A percentile compares a stretch with the other conserved stretches of the same genome.
Conservation (phyloP, 352 stramenopile genomes). For the Phytophthora pistaciae region DNA sequence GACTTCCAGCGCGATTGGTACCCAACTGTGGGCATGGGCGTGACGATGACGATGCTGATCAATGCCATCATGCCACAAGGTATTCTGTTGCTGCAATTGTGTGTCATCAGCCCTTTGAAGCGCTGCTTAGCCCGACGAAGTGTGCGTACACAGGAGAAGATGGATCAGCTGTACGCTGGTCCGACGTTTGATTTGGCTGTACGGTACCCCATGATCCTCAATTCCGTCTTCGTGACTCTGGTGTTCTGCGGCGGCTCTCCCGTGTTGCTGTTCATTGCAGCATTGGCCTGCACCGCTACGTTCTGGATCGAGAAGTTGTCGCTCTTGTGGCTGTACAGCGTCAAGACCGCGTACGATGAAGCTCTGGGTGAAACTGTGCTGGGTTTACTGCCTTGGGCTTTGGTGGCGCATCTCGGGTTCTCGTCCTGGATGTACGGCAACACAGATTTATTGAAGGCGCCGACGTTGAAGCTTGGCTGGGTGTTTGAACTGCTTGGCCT, state of each 20-base stretch:
- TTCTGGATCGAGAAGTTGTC: constrained; percentile 89
- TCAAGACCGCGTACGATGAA: constrained; percentile 87
- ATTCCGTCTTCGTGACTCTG: constrained; percentile 88
- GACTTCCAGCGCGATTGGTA: constrained; percentile 92
- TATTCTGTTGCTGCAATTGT: constrained; percentile 68
- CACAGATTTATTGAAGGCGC: constrained; percentile 64
- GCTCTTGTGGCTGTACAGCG: constrained; percentile 76
- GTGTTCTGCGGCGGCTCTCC: constrained; percentile 85
- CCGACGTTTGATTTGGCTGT: constrained; percentile 81
- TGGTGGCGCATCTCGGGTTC: constrained; percentile 76
- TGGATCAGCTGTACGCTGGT: constrained; percentile 83
- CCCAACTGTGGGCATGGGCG: constrained; percentile 85
- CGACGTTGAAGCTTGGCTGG: constrained; percentile 53
- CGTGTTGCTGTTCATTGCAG: constrained; percentile 80
- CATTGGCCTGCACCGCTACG: constrained; percentile 63
- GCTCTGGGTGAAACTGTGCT: constrained; percentile 72
- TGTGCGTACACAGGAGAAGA: constrained; percentile 75
- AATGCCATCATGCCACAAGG: constrained; percentile 80
- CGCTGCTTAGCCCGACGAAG: constrained; percentile 48
- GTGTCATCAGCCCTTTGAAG: constrained; percentile 58
- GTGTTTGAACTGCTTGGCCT: constrained; percentile 51
- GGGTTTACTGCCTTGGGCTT: constrained; percentile 69
- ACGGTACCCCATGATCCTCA: constrained; percentile 86
- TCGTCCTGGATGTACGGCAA: constrained; percentile 90
- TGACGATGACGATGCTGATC: constrained; percentile 90